phyloP scores from a whole-genome alignment of 2,329 filamentous ascomycete species.

The Beauveria varroae region DNA sequence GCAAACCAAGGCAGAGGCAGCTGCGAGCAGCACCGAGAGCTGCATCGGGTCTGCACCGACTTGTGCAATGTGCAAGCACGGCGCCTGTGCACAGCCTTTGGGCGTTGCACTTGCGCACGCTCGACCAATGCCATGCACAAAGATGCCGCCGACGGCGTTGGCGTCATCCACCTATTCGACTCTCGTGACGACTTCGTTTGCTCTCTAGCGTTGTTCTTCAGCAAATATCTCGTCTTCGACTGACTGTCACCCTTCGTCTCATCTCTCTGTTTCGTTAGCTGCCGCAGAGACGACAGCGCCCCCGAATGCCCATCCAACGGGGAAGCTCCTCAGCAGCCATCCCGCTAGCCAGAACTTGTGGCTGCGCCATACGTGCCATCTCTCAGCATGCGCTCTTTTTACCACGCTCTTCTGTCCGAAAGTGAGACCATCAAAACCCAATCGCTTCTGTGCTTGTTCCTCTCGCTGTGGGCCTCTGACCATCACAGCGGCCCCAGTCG shows the following conservation, averaged over 20 bases:
- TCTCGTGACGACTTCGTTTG: conserved; percentile 6
- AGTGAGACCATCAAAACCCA: background rate
- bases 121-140: conserved; percentile 10
- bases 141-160: background rate
- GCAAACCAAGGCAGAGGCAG: background rate
- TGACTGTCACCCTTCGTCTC: background rate
- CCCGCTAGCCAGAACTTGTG: conserved; percentile 6
- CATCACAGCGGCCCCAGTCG: background rate
- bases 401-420: background rate
- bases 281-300: background rate
- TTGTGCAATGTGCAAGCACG: background rate
- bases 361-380: conserved; percentile 1
- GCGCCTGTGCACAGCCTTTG: conserved; percentile 8
- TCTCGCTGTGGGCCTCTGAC: background rate
- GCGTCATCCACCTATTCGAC: background rate
- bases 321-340: background rate
- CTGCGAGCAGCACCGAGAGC: background rate
- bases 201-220: background rate
- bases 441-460: background rate
- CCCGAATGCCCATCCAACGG: background rate
- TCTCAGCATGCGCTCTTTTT: background rate
- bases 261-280: background rate
- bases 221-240: background rate
- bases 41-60: background rate
- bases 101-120: conserved; percentile 1